Conservation (phyloP, 495 filamentous ascomycete species). For the Aspergillus coremiiformis region DNA sequence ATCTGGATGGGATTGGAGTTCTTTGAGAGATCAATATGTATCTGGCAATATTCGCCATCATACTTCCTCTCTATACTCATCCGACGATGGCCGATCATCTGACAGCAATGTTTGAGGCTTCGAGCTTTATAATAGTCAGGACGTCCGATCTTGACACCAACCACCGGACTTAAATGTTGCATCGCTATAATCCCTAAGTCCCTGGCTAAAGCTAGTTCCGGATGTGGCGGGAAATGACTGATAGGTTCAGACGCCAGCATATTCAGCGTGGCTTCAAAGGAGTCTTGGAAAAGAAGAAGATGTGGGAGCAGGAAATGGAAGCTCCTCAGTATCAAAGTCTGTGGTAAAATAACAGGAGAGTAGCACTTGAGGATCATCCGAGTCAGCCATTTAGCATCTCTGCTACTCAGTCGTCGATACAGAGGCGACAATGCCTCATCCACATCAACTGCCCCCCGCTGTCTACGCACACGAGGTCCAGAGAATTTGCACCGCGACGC, state of each 20-base stretch:
- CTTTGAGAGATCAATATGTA: slow-evolving; percentile 67
- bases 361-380: slow-evolving; percentile 74
- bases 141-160: slow-evolving; percentile 70
- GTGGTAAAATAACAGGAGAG: slow-evolving; percentile 50
- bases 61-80: slow-evolving; percentile 79
- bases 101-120: slow-evolving; percentile 65
- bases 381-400: slow-evolving; percentile 85
- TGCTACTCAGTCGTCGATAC: slow-evolving; percentile 53
- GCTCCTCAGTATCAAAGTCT: slow-evolving; percentile 36
- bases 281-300: slow-evolving; percentile 60
- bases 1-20: slow-evolving; percentile 56
- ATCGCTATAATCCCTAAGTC: slow-evolving; percentile 33
- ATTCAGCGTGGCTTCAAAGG: slow-evolving; percentile 44
- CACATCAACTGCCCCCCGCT: slow-evolving; percentile 32
- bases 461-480: slow-evolving; percentile 51
- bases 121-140: slow-evolving; percentile 67
- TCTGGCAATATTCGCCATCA: slow-evolving; percentile 83
- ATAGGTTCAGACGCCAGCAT: slow-evolving; percentile 39
- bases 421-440: slow-evolving; percentile 46
- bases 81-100: slow-evolving; percentile 47
- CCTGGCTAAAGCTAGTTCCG: slow-evolving; percentile 28
- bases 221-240: slow-evolving; percentile 31
- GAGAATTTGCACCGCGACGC: slow-evolving; percentile 65
- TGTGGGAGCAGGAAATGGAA: slow-evolving; percentile 53
- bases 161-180: slow-evolving; percentile 48